Percentiles rank a stretch among this genome's conserved stretches.
phyloP scores from a whole-genome alignment of 2,329 filamentous ascomycete species.

The Macrophomina tecta region DNA sequence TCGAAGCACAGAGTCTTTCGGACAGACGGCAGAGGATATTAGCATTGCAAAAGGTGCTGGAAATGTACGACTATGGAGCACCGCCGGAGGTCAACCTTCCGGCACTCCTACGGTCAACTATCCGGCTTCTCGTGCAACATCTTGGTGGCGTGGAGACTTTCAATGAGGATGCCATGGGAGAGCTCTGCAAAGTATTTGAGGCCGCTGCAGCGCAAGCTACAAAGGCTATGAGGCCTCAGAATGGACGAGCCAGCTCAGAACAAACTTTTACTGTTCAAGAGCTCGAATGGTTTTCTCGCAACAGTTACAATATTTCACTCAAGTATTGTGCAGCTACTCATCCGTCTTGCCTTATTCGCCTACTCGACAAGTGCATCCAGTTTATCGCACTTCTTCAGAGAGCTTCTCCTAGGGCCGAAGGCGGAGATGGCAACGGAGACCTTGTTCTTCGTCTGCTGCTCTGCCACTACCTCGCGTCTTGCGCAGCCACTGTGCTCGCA shows the following conservation, averaged over 20 bases:
- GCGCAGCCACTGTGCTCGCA: conserved; percentile 54
- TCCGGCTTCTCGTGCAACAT: conserved; percentile 53
- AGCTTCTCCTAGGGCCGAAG: not conserved
- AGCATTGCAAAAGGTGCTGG: conserved; percentile 65
- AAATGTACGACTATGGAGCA: conserved; percentile 58
- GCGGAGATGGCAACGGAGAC: conserved; percentile 42
- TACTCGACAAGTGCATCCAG: conserved; percentile 57
- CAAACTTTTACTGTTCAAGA: conserved; percentile 66
- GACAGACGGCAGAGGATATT: conserved; percentile 66
- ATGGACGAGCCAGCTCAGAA: conserved; percentile 48
- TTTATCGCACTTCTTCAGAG: conserved; percentile 48
- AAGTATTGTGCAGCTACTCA: conserved; percentile 66
- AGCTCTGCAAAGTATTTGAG: conserved; percentile 64
- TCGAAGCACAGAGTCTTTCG: conserved; percentile 73
- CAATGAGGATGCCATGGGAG: conserved; percentile 48
- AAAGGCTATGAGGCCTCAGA: conserved; percentile 48
- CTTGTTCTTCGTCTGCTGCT: conserved; percentile 67
- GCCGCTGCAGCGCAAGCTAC: conserved; percentile 54
- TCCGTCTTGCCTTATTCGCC: conserved; percentile 59
- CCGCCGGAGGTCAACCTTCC: conserved; percentile 63
- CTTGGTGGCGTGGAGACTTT: conserved; percentile 48
- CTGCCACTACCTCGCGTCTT: conserved; percentile 70
- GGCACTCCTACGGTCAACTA: conserved; percentile 67
- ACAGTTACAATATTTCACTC: conserved; percentile 78
- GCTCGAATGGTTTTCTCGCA: conserved; percentile 83